Percentiles rank a stretch among this genome's conserved stretches.
phyloP scores from a whole-genome alignment of 192 early-diverging fungal species.

The Gorgonomyces haynaldii region DNA sequence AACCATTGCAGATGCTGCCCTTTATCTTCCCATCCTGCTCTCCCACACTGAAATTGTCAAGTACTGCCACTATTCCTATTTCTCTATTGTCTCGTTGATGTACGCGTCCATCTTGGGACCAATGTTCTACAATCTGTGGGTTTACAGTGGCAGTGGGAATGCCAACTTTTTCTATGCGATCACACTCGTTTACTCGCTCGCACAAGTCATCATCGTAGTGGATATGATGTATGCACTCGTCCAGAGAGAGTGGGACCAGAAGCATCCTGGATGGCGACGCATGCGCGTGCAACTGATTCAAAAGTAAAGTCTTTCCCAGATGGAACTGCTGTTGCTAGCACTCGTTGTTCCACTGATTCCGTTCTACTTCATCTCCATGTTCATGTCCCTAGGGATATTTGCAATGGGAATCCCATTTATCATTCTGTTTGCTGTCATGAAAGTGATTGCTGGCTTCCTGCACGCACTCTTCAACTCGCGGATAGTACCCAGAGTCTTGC shows the following conservation, averaged over 20 bases:
- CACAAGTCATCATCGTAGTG: conserved; percentile 73
- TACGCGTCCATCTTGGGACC: conserved; percentile 72
- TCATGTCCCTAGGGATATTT: conserved; percentile 5
- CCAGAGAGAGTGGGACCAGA: conserved; percentile 68
- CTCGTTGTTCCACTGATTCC: conserved; percentile 9
- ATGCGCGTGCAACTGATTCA: conserved; percentile 34
- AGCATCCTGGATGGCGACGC: conserved; percentile 37
- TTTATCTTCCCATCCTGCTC: conserved; percentile 72
- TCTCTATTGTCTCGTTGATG: conserved; percentile 56
- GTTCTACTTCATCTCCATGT: conserved; percentile 3
- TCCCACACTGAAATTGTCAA: conserved; percentile 76
- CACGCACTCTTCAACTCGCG: conserved; percentile 2
- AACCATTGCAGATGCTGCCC: conserved; percentile 69
- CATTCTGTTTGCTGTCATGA: conserved; percentile 1
- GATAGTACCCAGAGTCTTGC: conserved; percentile 1
- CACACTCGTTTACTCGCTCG: conserved; percentile 80
- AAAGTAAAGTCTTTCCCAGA: conserved; percentile 18
- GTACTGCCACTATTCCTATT: conserved; percentile 76
- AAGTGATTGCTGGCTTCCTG: conserved; percentile 2
- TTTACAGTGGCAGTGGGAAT: conserved; percentile 90
- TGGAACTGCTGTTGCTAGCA: conserved; percentile 8
- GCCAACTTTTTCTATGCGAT: conserved; percentile 98
- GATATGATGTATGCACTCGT: conserved; percentile 72
- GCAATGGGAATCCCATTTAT: conserved; percentile 7
- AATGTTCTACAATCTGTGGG: conserved; percentile 90